These are phyloP conservation scores for Andrographis paniculata DNA, from an alignment of 305 asterid genomes.

Conservation along the genomic window DNA sequence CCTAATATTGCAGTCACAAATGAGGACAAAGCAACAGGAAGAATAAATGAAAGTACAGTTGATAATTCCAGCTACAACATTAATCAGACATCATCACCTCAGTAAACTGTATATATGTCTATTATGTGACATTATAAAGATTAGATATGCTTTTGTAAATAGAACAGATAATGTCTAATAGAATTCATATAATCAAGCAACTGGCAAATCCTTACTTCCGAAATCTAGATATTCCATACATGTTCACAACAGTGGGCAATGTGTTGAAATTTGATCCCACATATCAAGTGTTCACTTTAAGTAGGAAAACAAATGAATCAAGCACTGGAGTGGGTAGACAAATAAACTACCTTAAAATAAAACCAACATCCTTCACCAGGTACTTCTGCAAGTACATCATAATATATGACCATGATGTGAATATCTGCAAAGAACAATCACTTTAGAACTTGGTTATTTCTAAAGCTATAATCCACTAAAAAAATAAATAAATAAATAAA, in stretches of 20 bases:
- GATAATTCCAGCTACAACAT: too few species aligned
- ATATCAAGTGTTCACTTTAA: neutral
- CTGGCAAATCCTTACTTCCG: too few species aligned
- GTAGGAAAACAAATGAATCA: neutral
- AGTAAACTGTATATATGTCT: too few species aligned
- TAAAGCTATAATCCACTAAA: constrained; percentile 13
- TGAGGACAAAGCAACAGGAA: too few species aligned
- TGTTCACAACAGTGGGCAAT: constrained; percentile 3
- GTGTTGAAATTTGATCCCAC: neutral
- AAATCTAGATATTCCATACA: constrained; percentile 8
- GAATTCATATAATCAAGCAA: constrained; percentile 9
- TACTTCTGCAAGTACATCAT: constrained; percentile 82
- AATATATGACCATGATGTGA: constrained; percentile 73
- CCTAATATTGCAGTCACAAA: neutral
- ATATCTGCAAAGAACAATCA: constrained; percentile 49
- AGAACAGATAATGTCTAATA: neutral
- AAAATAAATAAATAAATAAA: constrained; percentile 1
- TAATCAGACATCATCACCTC: too few species aligned
- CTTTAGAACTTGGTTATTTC: constrained; percentile 12
- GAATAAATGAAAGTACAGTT: too few species aligned
- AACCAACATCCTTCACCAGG: constrained; percentile 47
- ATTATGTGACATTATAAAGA: too few species aligned
- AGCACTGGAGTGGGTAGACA: constrained; percentile 4
- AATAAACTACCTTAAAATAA: constrained; percentile 56
- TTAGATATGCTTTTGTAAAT: too few species aligned